Base-by-base conservation (phyloP, 2,329 filamentous ascomycete species). In the Orbilia brochopaga region DNA sequence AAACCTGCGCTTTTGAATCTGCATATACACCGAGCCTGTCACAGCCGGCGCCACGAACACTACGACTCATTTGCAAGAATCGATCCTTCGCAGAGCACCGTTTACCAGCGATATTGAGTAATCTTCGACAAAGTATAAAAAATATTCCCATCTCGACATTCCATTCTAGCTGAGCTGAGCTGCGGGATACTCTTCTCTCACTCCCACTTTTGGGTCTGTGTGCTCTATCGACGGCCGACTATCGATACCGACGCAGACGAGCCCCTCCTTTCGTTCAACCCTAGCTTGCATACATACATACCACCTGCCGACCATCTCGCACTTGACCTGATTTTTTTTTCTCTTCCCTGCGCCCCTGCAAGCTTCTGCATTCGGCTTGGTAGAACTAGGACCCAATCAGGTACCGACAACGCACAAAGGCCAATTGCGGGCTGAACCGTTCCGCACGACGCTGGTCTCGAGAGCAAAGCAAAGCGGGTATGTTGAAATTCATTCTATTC, bases 351-450 rank as follows among this genome's bases (percentile, higher is more conserved):
- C 11, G 15, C 44, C 19, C 55, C 67, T 65, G 67, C 67, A 72
- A 65, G 67, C 60, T 65, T 51, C 67, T 72, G 67, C 67, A 72
- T 72, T 64, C 56, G 67, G 67, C 60, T 65, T 72, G 60, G 51
- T 63, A 65, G 44, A 59, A 72, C 67, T 63, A 65, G 44, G 66
- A 72, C 67, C 67, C 67, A 72, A 72, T 72, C 67, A 72, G 55
- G 67, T 72, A 72, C 67, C 67, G 67, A 72, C 67, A 72, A 72
- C 67, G 67, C 67, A 72, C 67, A 72, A 65, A 65, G 46, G 67
- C 60, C 60, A 72, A 72, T 65, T 72, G 60, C 67, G 55, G 67
- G 67, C 60, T 72, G 67, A 72, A 72, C 67, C 60, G 55, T 72
- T 72, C 67, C 67, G 67, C 67, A 65, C 67, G 67, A 72, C 60